Conservation (phyloP, 495 filamentous ascomycete genomes). For the Staphylotrichum longicolle region DNA sequence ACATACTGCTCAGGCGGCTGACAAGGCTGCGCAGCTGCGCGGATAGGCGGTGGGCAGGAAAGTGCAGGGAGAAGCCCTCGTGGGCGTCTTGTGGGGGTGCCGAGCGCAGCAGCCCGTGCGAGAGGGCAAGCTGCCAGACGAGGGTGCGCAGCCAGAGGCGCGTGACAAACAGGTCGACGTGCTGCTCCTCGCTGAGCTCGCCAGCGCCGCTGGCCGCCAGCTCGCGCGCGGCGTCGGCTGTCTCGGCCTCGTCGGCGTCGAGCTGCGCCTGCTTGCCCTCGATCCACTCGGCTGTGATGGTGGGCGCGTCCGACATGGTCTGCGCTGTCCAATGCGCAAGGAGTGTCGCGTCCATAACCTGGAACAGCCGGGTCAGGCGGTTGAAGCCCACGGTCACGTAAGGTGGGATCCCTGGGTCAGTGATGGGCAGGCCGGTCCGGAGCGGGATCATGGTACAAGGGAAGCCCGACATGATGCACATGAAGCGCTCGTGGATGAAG, state of each 20-base stretch:
- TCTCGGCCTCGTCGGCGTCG: slow-evolving; percentile 11
- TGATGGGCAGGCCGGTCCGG: slow-evolving; percentile 6
- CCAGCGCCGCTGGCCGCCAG: slow-evolving; percentile 5
- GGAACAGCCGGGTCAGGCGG: slow-evolving; percentile 8
- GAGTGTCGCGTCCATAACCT: not conserved
- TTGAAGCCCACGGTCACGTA: slow-evolving; percentile 7
- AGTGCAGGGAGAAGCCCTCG: slow-evolving; percentile 7
- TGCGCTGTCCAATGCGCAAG: slow-evolving; percentile 3
- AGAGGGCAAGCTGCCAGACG: slow-evolving; percentile 11
- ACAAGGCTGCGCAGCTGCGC: slow-evolving; percentile 10
- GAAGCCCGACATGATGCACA: slow-evolving; percentile 10
- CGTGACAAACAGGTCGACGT: slow-evolving; percentile 11
- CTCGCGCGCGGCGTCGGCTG: not conserved
- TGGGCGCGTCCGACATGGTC: not conserved
- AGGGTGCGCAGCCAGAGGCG: slow-evolving; percentile 13
- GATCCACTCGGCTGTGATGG: slow-evolving; percentile 11
- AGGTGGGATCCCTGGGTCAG: not conserved
- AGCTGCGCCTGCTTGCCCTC: slow-evolving; percentile 11
- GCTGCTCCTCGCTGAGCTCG: slow-evolving; percentile 7
- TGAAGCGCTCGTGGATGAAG: slow-evolving; percentile 11
- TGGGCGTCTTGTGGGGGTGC: slow-evolving; percentile 7
- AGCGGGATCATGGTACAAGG: slow-evolving; percentile 10
- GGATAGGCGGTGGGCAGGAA: slow-evolving; percentile 12
- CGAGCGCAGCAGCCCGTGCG: not conserved
- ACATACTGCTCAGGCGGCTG: slow-evolving; percentile 3